phyloP scores from a whole-genome alignment of 208 protist species.

The Leishmania arabica region DNA sequence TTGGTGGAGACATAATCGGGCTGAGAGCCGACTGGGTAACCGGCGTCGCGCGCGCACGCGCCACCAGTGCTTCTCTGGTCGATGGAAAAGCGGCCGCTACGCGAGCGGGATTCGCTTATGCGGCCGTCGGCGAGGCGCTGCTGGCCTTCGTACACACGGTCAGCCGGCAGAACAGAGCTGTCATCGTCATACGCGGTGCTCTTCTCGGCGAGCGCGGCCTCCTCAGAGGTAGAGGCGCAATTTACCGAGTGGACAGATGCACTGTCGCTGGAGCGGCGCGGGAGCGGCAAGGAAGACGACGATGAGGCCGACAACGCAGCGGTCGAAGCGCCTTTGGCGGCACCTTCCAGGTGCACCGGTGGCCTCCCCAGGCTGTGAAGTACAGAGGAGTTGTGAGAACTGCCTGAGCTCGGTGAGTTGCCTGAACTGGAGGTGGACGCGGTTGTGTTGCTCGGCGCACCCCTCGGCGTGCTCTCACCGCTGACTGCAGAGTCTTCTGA shows the following conservation, averaged over 20 bases:
- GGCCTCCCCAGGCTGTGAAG: neutral
- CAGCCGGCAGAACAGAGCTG: neutral
- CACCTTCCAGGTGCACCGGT: neutral
- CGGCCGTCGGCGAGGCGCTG: conserved; percentile 5
- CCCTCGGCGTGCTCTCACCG: neutral
- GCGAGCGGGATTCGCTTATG: neutral
- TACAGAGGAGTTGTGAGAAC: neutral
- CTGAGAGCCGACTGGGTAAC: neutral
- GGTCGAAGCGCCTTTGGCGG: neutral
- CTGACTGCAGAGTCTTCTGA: neutral
- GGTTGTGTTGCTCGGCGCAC: neutral
- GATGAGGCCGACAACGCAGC: neutral
- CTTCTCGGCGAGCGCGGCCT: neutral
- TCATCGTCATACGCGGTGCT: neutral
- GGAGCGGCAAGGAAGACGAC: neutral
- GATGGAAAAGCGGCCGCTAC: neutral
- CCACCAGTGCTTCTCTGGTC: neutral
- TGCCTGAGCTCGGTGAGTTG: neutral
- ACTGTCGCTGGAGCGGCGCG: neutral
- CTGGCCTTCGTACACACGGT: neutral
- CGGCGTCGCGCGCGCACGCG: neutral
- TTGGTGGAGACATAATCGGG: neutral
- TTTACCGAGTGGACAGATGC: neutral
- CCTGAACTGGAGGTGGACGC: neutral
- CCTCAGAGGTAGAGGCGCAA: neutral